Evolutionary conservation across 75 land plant species (phyloP), one percentile per base, ranked within the genome.

Genomic region (Sequoiadendron giganteum): DNA sequence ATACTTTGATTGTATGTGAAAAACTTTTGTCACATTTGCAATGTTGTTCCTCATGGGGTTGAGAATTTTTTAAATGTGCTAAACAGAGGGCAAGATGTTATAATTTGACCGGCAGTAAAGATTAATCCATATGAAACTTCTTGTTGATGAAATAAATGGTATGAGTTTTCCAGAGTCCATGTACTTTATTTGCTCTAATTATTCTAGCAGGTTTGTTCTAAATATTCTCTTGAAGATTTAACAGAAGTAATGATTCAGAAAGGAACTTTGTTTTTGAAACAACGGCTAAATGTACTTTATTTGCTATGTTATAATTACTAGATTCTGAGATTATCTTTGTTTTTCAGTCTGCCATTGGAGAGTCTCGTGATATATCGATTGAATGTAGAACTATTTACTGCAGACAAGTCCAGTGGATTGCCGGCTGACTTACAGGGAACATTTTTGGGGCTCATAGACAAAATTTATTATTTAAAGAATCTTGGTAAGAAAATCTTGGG

Each of bases 351-450:
- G 42, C 90, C 93, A 61, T 90, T 95, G 94, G 98, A 98, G 88
- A 89, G 91, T 55, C 77, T 95, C 85, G 88, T 95, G 61, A 92
- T 96, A 13, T 98, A 98, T 86, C 92, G 97, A 47, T 85, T 98
- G 70, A 92, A 96, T 90, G 97, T 98, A 30, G 86, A 42, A 85
- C 91, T 84, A 25, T 98, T 98, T 91, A 96, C 99, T 2, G 45
- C 85, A 56, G 94, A 95, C 73, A 91, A 92, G 61, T 97, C 99
- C 9, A 94, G 96, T 90, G 89, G 92, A 86, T 85, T 97, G 78
- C 88, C 92, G 36, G 43, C 86, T 13, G 87, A 89, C 84, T 78
- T 93, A 34, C 92, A 92, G 19, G 99, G 98, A 76, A 94, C 94
- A 43, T 98, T 96, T 87, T 82, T 88, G 56, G 99, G 99, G 70